Conservation (phyloP, 768 basidiomycete genomes). For the Termitomyces sp. region DNA sequence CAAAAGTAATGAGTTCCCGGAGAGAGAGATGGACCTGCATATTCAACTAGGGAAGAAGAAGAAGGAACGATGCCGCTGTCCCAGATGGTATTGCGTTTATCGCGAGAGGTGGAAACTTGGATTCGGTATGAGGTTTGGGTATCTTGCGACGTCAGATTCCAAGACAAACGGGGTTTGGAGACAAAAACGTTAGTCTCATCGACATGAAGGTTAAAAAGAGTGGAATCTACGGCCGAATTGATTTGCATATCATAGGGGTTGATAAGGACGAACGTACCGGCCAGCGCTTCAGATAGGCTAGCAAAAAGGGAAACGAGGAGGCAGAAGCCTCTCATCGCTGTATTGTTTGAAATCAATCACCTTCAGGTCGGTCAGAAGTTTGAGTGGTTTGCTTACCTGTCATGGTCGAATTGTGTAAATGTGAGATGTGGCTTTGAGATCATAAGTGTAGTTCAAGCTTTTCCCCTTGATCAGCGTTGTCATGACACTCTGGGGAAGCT, state of each 20-base stretch:
- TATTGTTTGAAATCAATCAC: background rate
- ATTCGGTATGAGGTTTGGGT: conserved; percentile 9
- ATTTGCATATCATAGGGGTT: background rate
- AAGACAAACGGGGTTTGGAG: conserved; percentile 8
- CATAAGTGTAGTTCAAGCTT: conserved; percentile 1
- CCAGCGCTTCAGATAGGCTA: conserved; percentile 12
- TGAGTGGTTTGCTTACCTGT: conserved; percentile 2
- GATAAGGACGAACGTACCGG: conserved; percentile 2
- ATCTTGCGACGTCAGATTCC: conserved; percentile 3
- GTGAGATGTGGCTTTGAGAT: background rate
- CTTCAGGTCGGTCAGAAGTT: background rate
- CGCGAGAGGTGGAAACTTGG: conserved; percentile 1
- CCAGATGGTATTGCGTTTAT: background rate
- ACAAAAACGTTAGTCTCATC: conserved; percentile 4
- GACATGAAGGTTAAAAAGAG: conserved; percentile 14
- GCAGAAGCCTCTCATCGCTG: conserved; percentile 13
- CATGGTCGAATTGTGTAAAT: conserved; percentile 5
- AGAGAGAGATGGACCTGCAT: conserved; percentile 5
- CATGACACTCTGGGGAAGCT: conserved; percentile 6
- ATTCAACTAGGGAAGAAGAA: conserved; percentile 8
- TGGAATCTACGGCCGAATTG: conserved; percentile 7
- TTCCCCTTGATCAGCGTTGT: conserved; percentile 8
- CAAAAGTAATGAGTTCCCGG: conserved; percentile 7
- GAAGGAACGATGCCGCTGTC: conserved; percentile 8
- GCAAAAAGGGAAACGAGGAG: conserved; percentile 9